phyloP scores from a whole-genome alignment of 208 protist genomes.

The Endotrypanum monterogeii region DNA sequence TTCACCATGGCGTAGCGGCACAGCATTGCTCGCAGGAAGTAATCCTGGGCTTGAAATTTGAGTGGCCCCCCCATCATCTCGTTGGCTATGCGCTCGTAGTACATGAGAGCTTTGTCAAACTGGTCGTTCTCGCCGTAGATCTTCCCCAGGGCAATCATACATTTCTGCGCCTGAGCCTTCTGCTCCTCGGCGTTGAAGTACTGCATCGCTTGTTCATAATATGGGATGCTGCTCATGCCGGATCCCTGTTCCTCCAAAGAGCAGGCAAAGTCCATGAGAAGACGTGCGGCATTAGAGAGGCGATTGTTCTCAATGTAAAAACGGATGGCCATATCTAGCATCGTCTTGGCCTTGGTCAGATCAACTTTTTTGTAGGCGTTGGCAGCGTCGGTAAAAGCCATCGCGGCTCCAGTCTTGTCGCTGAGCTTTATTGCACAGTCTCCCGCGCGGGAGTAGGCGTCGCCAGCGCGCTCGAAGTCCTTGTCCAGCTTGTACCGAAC shows the following conservation, averaged over 20 bases:
- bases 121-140: conserved; percentile 77
- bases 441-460: conserved; percentile 68
- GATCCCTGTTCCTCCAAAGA: conserved; percentile 55
- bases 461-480: conserved; percentile 72
- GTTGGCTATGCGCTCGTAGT: conserved; percentile 79
- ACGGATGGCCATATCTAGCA: conserved; percentile 68
- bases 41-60: conserved; percentile 88
- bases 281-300: conserved; percentile 56
- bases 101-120: conserved; percentile 80
- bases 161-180: conserved; percentile 73
- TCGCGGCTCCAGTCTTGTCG: conserved; percentile 38
- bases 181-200: conserved; percentile 88
- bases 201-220: conserved; percentile 78
- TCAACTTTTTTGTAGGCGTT: conserved; percentile 69
- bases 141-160: conserved; percentile 80
- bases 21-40: conserved; percentile 81
- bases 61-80: conserved; percentile 74
- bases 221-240: conserved; percentile 61
- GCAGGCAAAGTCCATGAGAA: conserved; percentile 78
- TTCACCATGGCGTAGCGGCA: conserved; percentile 77
- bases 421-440: conserved; percentile 75
- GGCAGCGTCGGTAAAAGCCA: conserved; percentile 60
- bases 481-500: conserved; percentile 76
- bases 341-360: conserved; percentile 50
- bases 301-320: conserved; percentile 79